Evolutionary conservation across 2,329 filamentous ascomycete species (phyloP).

Genomic region (Fusarium secorum): DNA sequence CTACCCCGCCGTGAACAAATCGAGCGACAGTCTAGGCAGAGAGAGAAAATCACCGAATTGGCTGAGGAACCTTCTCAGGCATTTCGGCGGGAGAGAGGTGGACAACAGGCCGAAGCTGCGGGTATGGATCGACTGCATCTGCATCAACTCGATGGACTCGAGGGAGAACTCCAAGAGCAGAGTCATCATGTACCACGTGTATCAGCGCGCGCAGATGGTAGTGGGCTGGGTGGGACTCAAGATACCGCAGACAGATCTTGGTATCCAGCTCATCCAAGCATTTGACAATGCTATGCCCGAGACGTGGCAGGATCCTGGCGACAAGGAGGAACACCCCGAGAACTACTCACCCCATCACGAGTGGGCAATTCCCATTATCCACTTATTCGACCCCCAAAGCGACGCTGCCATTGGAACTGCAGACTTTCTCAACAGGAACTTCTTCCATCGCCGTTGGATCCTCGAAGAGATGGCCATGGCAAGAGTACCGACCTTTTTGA

Average conservation of each 20-base stretch:
- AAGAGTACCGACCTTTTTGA: conserved; percentile 44
- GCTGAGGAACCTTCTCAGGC: conserved; percentile 22
- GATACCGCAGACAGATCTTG: conserved; percentile 40
- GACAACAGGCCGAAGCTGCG: conserved; percentile 29
- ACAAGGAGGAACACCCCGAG: conserved; percentile 45
- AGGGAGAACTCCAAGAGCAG: conserved; percentile 42
- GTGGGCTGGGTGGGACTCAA: conserved; percentile 47
- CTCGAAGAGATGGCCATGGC: conserved; percentile 48
- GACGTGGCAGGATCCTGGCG: conserved; percentile 46
- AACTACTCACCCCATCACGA: conserved; percentile 46
- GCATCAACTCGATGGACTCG: conserved; percentile 42
- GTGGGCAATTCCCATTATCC: conserved; percentile 43
- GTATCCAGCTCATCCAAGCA: conserved; percentile 37
- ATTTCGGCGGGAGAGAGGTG: conserved; percentile 21
- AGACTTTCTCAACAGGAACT: conserved; percentile 45
- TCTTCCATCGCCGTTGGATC: conserved; percentile 50
- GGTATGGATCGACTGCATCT: conserved; percentile 46
- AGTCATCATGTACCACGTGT: conserved; percentile 43
- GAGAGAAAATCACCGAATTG: conserved; percentile 16
- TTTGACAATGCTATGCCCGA: conserved; percentile 45
- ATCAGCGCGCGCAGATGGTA: conserved; percentile 44
- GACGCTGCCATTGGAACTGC: conserved; percentile 34
- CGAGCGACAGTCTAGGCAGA: conserved; percentile 27
- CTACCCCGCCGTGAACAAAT: conserved; percentile 37
- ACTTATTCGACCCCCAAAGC: conserved; percentile 38